Percentiles rank a stretch among this genome's conserved stretches.
phyloP scores from a whole-genome alignment of 768 basidiomycete species.

The Auricularia auricula-judae region DNA sequence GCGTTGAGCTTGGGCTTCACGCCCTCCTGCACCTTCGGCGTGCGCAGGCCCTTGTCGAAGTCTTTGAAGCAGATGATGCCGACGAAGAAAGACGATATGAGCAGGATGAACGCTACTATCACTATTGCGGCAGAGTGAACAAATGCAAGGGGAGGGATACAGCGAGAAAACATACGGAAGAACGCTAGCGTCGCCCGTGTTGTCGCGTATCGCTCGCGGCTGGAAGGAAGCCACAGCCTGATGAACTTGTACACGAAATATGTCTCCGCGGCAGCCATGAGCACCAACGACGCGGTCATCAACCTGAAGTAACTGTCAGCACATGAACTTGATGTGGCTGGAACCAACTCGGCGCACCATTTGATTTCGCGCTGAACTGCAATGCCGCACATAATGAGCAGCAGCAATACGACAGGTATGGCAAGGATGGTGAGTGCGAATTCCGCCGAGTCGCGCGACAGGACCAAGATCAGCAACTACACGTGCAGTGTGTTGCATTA shows the following conservation, averaged over 20 bases:
- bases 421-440: conserved; percentile 76
- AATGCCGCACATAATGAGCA: conserved; percentile 52
- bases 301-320: conserved; percentile 32
- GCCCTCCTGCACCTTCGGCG: conserved; percentile 50
- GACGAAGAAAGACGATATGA: conserved; percentile 63
- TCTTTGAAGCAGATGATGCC: conserved; percentile 73
- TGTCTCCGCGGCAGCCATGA: conserved; percentile 68
- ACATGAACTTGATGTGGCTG: neutral
- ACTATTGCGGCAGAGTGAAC: conserved; percentile 29
- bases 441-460: conserved; percentile 52
- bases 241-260: conserved; percentile 86
- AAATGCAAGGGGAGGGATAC: neutral
- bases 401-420: conserved; percentile 63
- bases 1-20: conserved; percentile 5
- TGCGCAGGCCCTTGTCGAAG: conserved; percentile 68
- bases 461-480: conserved; percentile 73
- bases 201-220: conserved; percentile 45
- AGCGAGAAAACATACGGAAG: conserved; percentile 49
- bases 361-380: conserved; percentile 76
- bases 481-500: conserved; percentile 1
- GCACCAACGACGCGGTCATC: conserved; percentile 56
- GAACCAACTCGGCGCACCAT: conserved; percentile 33
- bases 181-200: conserved; percentile 70
- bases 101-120: conserved; percentile 61
- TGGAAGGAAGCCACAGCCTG: conserved; percentile 62